A percentile compares a stretch with the other conserved stretches of the same genome.
phyloP scores from a whole-genome alignment of 139 green algal species.

The Choricystis sp. region DNA sequence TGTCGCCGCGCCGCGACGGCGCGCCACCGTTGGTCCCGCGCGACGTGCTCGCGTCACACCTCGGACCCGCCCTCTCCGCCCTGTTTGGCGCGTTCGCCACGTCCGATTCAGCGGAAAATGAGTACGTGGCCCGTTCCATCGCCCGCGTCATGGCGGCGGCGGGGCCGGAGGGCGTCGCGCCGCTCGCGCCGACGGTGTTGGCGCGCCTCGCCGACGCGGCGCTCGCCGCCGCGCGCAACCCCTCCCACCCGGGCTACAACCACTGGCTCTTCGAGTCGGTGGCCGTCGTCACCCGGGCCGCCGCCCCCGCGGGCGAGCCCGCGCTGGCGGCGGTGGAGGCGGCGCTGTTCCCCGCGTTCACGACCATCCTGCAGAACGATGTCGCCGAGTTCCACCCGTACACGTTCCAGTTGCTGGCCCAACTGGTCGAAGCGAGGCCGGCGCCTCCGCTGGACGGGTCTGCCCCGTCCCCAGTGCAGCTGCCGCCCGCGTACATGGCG shows the following conservation, averaged over 20 bases:
- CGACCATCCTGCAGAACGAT: slow-evolving; percentile 72
- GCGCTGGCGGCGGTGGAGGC: slow-evolving; percentile 48
- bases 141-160: slow-evolving; percentile 56
- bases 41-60: slow-evolving; percentile 43
- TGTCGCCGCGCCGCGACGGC: slow-evolving; percentile 25
- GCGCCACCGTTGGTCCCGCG: slow-evolving; percentile 32
- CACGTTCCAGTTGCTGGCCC: slow-evolving; percentile 80
- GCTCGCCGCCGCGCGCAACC: slow-evolving; percentile 80
- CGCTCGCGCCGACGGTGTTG: slow-evolving; percentile 33
- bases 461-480: slow-evolving; percentile 10
- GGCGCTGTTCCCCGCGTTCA: slow-evolving; percentile 85
- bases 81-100: slow-evolving; percentile 75
- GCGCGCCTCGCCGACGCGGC: slow-evolving; percentile 47
- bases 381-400: slow-evolving; percentile 43
- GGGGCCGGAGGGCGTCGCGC: slow-evolving; percentile 19
- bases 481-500: slow-evolving; percentile 56
- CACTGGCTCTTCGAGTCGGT: slow-evolving; percentile 96
- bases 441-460: slow-evolving; percentile 25
- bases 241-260: slow-evolving; percentile 85
- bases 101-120: slow-evolving; percentile 80
- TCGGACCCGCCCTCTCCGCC: slow-evolving; percentile 48
- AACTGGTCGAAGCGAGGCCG: slow-evolving; percentile 72
- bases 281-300: slow-evolving; percentile 60
- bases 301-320: slow-evolving; percentile 1
- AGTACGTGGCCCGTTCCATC: slow-evolving; percentile 84